Conservation (phyloP, 1,284 basidiomycete genomes). For the Sporisorium reilianum region DNA sequence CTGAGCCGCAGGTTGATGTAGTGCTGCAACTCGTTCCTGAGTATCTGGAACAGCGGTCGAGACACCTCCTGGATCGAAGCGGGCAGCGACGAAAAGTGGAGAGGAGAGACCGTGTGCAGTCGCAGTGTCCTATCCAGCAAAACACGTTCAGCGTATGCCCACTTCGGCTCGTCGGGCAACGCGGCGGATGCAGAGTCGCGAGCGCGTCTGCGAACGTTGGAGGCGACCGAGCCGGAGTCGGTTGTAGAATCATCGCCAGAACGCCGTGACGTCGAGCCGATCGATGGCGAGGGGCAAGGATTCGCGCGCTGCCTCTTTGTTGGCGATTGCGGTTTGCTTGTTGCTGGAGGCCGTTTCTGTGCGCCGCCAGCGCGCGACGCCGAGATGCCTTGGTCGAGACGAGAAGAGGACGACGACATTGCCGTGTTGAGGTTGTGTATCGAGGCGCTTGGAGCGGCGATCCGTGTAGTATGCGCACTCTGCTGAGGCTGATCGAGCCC, state of each 20-base stretch:
- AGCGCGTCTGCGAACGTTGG: slow-evolving; percentile 18
- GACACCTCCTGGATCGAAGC: slow-evolving; percentile 41
- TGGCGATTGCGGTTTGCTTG: slow-evolving; percentile 22
- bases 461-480: background rate
- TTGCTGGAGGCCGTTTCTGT: slow-evolving; percentile 38
- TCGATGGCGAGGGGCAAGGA: slow-evolving; percentile 28
- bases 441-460: no score
- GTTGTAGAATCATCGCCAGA: slow-evolving; percentile 29
- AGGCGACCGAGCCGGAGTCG: slow-evolving; percentile 26
- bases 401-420: slow-evolving; percentile 35
- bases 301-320: slow-evolving; percentile 27
- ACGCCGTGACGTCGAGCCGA: slow-evolving; percentile 25
- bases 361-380: slow-evolving; percentile 41
- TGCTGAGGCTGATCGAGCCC: background rate
- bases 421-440: background rate
- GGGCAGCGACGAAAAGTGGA: slow-evolving; percentile 45
- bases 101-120: slow-evolving; percentile 42
- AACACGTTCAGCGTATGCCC: slow-evolving; percentile 27
- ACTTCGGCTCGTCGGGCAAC: slow-evolving; percentile 22
- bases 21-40: slow-evolving; percentile 33
- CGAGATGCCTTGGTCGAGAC: slow-evolving; percentile 44
- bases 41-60: slow-evolving; percentile 36
- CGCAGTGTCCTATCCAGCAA: slow-evolving; percentile 46
- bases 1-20: slow-evolving; percentile 53
- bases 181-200: slow-evolving; percentile 18